Conservation (phyloP, 2,329 filamentous ascomycete species). For the Xylaria sp. region DNA sequence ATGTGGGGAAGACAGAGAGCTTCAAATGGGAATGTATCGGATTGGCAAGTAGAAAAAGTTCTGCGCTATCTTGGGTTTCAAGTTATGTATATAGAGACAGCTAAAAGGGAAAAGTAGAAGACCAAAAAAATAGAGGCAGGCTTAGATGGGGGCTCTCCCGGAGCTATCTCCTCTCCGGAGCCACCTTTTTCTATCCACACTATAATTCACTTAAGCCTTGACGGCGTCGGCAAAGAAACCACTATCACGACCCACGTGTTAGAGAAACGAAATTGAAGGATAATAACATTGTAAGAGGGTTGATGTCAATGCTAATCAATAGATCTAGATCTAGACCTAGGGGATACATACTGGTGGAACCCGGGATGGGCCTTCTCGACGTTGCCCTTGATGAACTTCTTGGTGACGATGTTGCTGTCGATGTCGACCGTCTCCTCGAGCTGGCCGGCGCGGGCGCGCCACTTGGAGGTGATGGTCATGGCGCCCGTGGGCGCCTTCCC, state of each 20-base stretch:
- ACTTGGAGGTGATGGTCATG: constrained; percentile 39
- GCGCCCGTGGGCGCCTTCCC: constrained; percentile 45
- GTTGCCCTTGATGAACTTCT: constrained; percentile 46
- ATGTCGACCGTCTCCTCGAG: constrained; percentile 46
- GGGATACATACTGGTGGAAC: constrained; percentile 34
- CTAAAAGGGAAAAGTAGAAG: background rate
- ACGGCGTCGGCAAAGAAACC: constrained; percentile 37
- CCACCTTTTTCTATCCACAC: background rate
- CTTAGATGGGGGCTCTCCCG: background rate
- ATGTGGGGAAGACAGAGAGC: background rate
- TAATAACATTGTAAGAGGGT: background rate
- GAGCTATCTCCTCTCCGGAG: background rate
- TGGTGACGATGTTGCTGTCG: constrained; percentile 47
- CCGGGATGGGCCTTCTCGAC: constrained; percentile 47
- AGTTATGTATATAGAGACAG: background rate
- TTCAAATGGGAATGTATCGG: constrained; percentile 13
- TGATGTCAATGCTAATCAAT: background rate
- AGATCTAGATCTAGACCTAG: background rate
- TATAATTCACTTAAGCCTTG: constrained; percentile 22
- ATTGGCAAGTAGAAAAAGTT: constrained; percentile 6
- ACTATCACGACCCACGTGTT: constrained; percentile 6
- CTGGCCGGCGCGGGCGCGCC: constrained; percentile 34
- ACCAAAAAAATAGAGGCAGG: background rate
- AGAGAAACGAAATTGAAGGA: background rate
- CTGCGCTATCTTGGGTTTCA: constrained; percentile 3